A percentile compares a stretch with the other conserved stretches of the same genome.
These are phyloP conservation scores for Dactylellina haptotyla DNA, from an alignment of 2,329 filamentous ascomycete genomes.

Conservation along the genomic window DNA sequence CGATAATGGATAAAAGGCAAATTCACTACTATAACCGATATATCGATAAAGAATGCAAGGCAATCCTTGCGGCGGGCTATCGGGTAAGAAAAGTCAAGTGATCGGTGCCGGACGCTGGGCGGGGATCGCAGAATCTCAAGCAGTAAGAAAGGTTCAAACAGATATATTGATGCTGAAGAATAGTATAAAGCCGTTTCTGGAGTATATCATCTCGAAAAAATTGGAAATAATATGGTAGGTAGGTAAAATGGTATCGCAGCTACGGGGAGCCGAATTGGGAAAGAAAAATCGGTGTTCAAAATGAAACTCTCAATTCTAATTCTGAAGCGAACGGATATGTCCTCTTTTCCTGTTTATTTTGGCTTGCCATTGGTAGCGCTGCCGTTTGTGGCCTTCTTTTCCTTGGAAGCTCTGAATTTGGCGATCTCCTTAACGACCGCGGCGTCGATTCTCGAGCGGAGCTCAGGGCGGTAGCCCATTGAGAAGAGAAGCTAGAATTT, in stretches of 20 bases:
- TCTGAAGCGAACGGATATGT: background rate
- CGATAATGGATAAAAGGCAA: background rate
- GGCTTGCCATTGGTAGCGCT: conserved; percentile 48
- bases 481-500: conserved; percentile 73
- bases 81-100: too few species aligned
- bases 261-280: background rate
- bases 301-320: background rate
- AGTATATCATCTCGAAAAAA: background rate
- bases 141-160: too few species aligned
- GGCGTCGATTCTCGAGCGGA: conserved; percentile 82
- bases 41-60: too few species aligned
- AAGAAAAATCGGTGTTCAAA: background rate
- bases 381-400: conserved; percentile 60
- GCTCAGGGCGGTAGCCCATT: conserved; percentile 86
- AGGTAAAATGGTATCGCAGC: too few species aligned
- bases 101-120: too few species aligned
- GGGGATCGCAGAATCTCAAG: too few species aligned
- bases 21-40: background rate
- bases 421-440: conserved; percentile 79
- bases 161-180: too few species aligned
- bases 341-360: conserved; percentile 9
- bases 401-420: conserved; percentile 74
- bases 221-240: background rate
- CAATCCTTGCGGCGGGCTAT: too few species aligned
- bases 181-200: too few species aligned